Conservation (phyloP, 2,329 filamentous ascomycete species). For the Juglanconis juglandina region DNA sequence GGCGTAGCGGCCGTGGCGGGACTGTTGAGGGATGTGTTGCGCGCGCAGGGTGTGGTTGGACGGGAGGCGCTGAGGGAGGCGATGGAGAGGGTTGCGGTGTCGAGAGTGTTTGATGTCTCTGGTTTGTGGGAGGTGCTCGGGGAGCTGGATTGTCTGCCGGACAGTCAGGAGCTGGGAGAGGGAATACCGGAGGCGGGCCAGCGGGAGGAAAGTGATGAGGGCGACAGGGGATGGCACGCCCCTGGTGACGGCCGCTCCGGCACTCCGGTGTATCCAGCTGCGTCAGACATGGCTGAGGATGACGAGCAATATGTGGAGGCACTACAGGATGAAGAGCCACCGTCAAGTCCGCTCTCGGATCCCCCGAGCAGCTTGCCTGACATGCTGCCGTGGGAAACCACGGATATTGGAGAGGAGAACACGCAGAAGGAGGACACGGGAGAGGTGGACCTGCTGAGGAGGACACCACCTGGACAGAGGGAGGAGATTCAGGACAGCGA, state of each 20-base stretch:
- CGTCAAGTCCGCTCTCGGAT: conserved; percentile 10
- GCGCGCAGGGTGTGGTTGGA: conserved; percentile 26
- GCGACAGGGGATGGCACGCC: not conserved
- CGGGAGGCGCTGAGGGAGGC: conserved; percentile 29
- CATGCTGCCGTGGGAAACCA: not conserved
- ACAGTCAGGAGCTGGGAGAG: not conserved
- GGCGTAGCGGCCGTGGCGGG: conserved; percentile 39
- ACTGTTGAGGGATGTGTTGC: conserved; percentile 38
- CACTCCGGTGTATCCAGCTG: not conserved
- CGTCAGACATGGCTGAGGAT: not conserved
- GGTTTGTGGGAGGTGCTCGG: conserved; percentile 55
- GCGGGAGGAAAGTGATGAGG: not conserved
- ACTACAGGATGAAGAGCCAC: not conserved
- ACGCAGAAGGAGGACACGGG: not conserved
- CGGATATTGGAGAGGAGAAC: not conserved
- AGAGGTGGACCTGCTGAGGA: conserved; percentile 4
- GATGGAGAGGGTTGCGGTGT: conserved; percentile 51
- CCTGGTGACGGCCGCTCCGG: not conserved
- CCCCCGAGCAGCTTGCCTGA: conserved; percentile 14
- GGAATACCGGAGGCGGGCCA: not conserved
- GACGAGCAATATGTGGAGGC: not conserved
- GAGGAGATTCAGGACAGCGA: conserved; percentile 38
- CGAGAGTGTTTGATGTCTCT: conserved; percentile 56
- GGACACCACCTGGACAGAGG: conserved; percentile 4
- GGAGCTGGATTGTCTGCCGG: conserved; percentile 40